These are phyloP conservation scores for Pelargonium fulgidum DNA, from an alignment of 441 rosid species.

Conservation along the genomic window DNA sequence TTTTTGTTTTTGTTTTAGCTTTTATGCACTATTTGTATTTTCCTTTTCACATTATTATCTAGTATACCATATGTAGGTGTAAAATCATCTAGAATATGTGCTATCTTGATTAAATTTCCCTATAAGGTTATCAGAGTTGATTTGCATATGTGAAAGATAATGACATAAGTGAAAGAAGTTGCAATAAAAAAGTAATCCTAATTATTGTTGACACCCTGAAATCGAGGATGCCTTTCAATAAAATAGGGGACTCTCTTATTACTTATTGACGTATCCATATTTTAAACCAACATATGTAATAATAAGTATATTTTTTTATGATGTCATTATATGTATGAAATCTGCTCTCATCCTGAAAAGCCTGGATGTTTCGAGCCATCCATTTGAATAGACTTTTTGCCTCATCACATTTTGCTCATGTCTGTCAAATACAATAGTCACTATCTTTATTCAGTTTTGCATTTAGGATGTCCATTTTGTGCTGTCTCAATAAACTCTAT, in stretches of 20 bases:
- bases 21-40: background rate
- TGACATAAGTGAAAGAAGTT: background rate
- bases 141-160: background rate
- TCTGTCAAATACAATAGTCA: background rate
- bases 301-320: background rate
- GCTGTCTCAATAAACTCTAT: no score
- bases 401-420: background rate
- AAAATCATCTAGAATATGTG: background rate
- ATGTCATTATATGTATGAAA: background rate
- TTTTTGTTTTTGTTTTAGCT: background rate
- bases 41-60: background rate
- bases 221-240: background rate
- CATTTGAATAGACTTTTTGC: background rate
- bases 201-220: background rate
- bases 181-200: background rate
- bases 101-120: background rate
- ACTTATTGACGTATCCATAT: background rate
- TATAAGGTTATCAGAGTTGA: background rate
- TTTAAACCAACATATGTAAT: background rate
- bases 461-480: no score
- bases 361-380: background rate
- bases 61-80: background rate
- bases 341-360: background rate
- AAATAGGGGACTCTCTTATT: background rate
- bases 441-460: background rate